Conservation (phyloP, 2,329 filamentous ascomycete genomes). For the Aspergillus hortae region DNA sequence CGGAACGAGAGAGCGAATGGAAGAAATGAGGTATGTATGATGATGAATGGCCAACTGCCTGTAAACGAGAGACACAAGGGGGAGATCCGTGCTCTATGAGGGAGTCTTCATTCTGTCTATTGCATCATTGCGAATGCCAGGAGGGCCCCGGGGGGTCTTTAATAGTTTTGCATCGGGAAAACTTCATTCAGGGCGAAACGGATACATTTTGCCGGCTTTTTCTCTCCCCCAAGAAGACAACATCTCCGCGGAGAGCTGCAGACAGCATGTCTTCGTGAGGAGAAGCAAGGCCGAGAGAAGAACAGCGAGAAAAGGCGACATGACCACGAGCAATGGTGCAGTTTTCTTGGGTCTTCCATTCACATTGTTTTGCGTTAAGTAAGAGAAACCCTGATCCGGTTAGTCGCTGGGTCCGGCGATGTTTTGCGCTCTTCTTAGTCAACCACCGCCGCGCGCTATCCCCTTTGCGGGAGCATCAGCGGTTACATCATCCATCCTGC, state of each 20-base stretch:
- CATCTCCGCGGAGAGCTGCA: slow-evolving; percentile 6
- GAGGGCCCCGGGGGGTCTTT: background rate
- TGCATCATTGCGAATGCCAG: background rate
- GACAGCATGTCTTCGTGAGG: background rate
- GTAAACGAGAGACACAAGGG: background rate
- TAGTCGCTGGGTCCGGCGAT: slow-evolving; percentile 21
- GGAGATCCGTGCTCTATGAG: background rate
- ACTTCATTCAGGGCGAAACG: background rate
- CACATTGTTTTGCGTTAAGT: slow-evolving; percentile 32
- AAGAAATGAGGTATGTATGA: background rate
- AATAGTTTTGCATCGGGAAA: background rate
- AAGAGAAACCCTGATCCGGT: slow-evolving; percentile 29
- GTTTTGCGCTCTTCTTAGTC: background rate
- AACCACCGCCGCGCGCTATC: background rate
- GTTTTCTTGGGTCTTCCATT: slow-evolving; percentile 21
- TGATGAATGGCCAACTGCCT: too few relatives aligned
- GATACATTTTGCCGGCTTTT: background rate
- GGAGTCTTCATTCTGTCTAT: background rate
- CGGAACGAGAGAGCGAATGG: too few relatives aligned
- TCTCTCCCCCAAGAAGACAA: background rate
- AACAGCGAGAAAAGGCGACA: background rate
- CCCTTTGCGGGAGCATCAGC: too few relatives aligned
- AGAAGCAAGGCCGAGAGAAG: background rate
- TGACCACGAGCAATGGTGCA: background rate
- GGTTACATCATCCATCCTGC: too few relatives aligned